phyloP scores from a whole-genome alignment of 2,329 filamentous ascomycete species.

The Chrysoporthe austroafricana region DNA sequence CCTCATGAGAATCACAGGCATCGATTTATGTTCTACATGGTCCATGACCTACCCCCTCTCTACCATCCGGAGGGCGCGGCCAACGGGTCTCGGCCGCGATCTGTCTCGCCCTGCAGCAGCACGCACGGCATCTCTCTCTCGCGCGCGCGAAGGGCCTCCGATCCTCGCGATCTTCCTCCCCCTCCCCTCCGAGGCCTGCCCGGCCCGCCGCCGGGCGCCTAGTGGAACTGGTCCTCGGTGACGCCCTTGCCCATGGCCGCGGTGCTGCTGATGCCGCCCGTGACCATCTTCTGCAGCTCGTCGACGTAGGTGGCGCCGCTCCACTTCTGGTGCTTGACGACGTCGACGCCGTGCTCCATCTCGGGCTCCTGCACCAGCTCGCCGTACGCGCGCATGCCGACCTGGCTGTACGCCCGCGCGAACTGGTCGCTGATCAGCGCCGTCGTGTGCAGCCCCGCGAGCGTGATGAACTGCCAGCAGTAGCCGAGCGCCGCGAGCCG shows the following conservation, averaged over 20 bases:
- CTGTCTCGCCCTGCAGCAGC: too few species aligned
- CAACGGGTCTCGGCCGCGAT: too few species aligned
- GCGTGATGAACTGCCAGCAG: conserved; percentile 99
- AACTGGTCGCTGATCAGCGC: conserved; percentile 92
- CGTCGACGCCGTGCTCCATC: conserved; percentile 87
- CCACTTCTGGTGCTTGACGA: conserved; percentile 99
- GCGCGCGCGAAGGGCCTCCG: too few species aligned
- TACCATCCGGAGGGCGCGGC: too few species aligned
- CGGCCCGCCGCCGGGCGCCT: neutral
- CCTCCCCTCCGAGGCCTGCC: too few species aligned
- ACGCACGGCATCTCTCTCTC: too few species aligned
- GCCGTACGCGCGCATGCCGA: conserved; percentile 95
- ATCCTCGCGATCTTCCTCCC: too few species aligned
- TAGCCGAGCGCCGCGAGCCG: conserved; percentile 87
- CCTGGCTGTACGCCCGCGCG: conserved; percentile 75
- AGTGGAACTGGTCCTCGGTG: conserved; percentile 95
- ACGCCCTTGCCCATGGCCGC: conserved; percentile 97
- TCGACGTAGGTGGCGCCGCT: conserved; percentile 93
- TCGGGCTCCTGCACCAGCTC: conserved; percentile 98
- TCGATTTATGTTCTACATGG: too few species aligned
- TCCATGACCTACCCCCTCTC: too few species aligned
- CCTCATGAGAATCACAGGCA: too few species aligned
- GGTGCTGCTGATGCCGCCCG: conserved; percentile 86
- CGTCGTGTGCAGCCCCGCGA: conserved; percentile 93
- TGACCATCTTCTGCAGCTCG: conserved; percentile 95